Evolutionary conservation across 140 eudicot genomes (phyloP).

Genomic region (Stevia rebaudiana): DNA sequence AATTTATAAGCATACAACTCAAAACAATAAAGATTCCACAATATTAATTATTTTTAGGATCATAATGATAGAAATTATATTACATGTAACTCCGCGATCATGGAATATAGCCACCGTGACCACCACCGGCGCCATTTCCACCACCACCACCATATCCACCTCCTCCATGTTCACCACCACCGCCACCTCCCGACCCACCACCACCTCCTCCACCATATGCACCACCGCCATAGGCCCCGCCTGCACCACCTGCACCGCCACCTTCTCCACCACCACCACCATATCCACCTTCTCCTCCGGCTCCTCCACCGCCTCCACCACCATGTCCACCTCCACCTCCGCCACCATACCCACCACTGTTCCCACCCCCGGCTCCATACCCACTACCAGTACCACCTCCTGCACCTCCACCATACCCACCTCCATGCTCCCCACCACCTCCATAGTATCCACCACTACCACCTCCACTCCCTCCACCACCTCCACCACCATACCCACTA

Average conservation of each 20-base stretch:
- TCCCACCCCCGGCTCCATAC: slow-evolving; percentile 28
- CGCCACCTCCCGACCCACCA: slow-evolving; percentile 27
- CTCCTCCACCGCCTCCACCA: slow-evolving; percentile 29
- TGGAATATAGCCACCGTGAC: slow-evolving; percentile 36
- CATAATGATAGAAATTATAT: not conserved
- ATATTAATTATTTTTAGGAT: slow-evolving; percentile 8
- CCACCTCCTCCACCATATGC: slow-evolving; percentile 36
- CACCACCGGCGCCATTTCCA: slow-evolving; percentile 27
- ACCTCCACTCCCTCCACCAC: slow-evolving; percentile 41
- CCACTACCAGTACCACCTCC: slow-evolving; percentile 36
- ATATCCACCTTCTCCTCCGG: slow-evolving; percentile 13
- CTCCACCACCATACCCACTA: slow-evolving; percentile 23
- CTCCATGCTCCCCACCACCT: slow-evolving; percentile 32
- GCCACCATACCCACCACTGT: slow-evolving; percentile 17
- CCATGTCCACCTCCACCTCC: slow-evolving; percentile 36
- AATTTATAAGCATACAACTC: slow-evolving; percentile 4
- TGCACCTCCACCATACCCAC: slow-evolving; percentile 37
- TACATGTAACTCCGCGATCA: not conserved
- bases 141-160: slow-evolving; percentile 28
- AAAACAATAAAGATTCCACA: not conserved
- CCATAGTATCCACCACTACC: slow-evolving; percentile 39
- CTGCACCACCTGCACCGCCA: slow-evolving; percentile 37
- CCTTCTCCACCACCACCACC: slow-evolving; percentile 25
- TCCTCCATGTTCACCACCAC: slow-evolving; percentile 23
- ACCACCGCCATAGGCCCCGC: slow-evolving; percentile 36